Percentiles rank a stretch among this genome's conserved stretches.
Conservation (phyloP, 805 yeast species). For the Jamesozyma piceae region DNA sequence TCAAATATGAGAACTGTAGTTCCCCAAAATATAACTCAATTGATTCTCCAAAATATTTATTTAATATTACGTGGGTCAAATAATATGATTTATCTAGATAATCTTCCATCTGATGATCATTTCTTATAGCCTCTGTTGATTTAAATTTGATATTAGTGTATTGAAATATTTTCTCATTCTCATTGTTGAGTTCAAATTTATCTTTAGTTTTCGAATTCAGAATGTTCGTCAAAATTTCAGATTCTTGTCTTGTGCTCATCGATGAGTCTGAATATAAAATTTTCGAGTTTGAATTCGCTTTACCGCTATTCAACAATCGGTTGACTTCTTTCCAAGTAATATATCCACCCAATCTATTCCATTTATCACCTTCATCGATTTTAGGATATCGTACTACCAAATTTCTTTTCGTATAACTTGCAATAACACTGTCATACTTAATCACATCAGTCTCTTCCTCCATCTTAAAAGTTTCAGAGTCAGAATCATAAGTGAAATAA, state of each 20-base stretch:
- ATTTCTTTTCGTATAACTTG: slow-evolving; percentile 5
- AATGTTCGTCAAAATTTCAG: slow-evolving; percentile 9
- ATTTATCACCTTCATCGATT: slow-evolving; percentile 14
- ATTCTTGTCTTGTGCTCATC: slow-evolving; percentile 24
- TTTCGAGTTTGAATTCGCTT: background rate
- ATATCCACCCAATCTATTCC: slow-evolving; percentile 12
- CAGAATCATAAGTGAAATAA: slow-evolving; percentile 12
- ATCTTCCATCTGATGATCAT: slow-evolving; percentile 38
- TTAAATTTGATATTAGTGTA: slow-evolving; percentile 24
- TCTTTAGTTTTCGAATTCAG: slow-evolving; percentile 4
- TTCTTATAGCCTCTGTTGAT: slow-evolving; percentile 23
- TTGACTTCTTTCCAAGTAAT: slow-evolving; percentile 13
- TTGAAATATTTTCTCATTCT: slow-evolving; percentile 8
- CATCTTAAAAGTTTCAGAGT: slow-evolving; percentile 13
- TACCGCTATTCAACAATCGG: background rate
- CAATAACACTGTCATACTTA: slow-evolving; percentile 8
- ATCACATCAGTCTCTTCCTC: slow-evolving; percentile 7
- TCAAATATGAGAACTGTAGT: slow-evolving; percentile 42
- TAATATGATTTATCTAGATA: slow-evolving; percentile 58
- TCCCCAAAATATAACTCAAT: slow-evolving; percentile 40
- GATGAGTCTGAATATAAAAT: slow-evolving; percentile 23
- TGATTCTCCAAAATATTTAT: slow-evolving; percentile 14
- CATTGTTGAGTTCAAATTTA: background rate
- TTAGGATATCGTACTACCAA: slow-evolving; percentile 18
- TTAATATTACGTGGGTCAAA: slow-evolving; percentile 31